Conservation (phyloP, 2,329 filamentous ascomycete genomes). For the Venturia aucupariae region DNA sequence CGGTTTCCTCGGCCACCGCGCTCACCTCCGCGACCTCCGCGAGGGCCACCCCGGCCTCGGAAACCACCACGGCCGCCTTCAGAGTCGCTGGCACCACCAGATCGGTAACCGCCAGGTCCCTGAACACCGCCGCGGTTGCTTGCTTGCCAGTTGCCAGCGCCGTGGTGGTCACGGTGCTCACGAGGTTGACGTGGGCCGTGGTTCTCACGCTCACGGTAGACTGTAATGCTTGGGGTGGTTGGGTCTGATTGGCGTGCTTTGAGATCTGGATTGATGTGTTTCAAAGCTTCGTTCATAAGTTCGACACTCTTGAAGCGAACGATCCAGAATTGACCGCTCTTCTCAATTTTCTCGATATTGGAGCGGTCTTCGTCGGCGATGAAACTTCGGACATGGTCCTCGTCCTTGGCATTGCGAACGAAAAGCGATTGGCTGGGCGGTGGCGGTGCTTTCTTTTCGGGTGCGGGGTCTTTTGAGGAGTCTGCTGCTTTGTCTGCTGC, state of each 20-base stretch:
- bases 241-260: conserved; percentile 59
- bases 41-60: conserved; percentile 37
- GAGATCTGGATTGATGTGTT: conserved; percentile 63
- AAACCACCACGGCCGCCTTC: conserved; percentile 55
- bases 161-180: conserved; percentile 20
- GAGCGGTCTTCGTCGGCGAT: conserved; percentile 74
- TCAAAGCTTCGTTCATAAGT: conserved; percentile 71
- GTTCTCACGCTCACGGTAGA: conserved; percentile 60
- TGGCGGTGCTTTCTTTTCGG: background rate
- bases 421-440: conserved; percentile 55
- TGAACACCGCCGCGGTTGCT: conserved; percentile 52
- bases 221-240: conserved; percentile 71
- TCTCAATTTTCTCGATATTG: conserved; percentile 62
- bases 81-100: conserved; percentile 69
- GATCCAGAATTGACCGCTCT: conserved; percentile 73
- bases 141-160: conserved; percentile 51
- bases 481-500: conserved; percentile 30
- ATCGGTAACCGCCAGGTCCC: conserved; percentile 69
- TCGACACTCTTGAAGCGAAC: conserved; percentile 73
- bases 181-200: conserved; percentile 3
- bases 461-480: conserved; percentile 16
- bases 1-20: conserved; percentile 18
- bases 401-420: conserved; percentile 74
- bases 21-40: conserved; percentile 44
- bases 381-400: conserved; percentile 72